These are phyloP conservation scores for Gossypium aridum DNA, from an alignment of 441 rosid genomes.

Conservation along the genomic window DNA sequence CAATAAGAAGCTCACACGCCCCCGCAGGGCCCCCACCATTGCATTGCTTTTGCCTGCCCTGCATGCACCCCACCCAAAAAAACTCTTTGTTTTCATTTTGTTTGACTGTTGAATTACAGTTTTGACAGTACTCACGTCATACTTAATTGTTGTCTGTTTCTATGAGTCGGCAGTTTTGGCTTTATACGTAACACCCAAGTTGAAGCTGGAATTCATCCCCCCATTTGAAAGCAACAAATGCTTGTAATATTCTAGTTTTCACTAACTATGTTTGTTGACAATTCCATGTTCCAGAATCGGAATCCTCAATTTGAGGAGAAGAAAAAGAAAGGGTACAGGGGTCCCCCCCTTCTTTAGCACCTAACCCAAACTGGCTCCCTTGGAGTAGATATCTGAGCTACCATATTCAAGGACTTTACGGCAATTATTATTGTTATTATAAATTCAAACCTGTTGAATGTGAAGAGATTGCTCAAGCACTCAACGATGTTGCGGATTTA, in stretches of 20 bases:
- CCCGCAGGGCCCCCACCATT: neutral
- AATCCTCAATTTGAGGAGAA: constrained; percentile 1
- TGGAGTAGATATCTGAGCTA: neutral
- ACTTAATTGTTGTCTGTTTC: neutral
- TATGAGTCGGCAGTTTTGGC: neutral
- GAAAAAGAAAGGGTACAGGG: neutral
- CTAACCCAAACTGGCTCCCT: neutral
- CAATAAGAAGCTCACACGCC: neutral
- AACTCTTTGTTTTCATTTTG: neutral
- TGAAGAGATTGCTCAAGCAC: neutral
- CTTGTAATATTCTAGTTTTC: neutral
- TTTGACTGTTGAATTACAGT: neutral
- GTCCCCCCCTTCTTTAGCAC: neutral
- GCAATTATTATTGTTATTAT: neutral
- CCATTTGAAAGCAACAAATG: constrained; percentile 4
- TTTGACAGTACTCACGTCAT: neutral
- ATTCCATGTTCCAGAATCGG: neutral
- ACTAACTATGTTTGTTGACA: neutral
- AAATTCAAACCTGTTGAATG: neutral
- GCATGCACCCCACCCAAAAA: neutral
- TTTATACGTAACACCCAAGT: neutral
- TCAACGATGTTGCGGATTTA: neutral
- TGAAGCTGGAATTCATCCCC: neutral
- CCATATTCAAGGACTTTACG: neutral
- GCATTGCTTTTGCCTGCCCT: neutral